phyloP scores from a whole-genome alignment of 495 filamentous ascomycete species.

The Penicillium argentinense region DNA sequence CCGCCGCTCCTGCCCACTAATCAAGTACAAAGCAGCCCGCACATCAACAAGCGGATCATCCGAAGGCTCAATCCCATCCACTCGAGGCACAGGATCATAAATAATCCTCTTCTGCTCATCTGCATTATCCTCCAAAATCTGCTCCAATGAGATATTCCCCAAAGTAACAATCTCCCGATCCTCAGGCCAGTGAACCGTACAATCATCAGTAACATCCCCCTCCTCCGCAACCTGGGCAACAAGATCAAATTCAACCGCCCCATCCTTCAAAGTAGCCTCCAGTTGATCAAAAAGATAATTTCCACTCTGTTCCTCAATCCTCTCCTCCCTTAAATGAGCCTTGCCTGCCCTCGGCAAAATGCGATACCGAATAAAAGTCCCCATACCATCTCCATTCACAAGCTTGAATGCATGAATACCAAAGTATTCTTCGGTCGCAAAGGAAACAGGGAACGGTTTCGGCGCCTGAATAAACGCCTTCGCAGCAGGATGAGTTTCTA shows the following conservation, averaged over 20 bases:
- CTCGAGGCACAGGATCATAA: neutral
- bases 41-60: conserved; percentile 3
- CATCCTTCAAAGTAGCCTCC: neutral
- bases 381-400: neutral
- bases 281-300: neutral
- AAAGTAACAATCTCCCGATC: neutral
- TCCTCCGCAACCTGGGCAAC: neutral
- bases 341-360: neutral
- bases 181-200: neutral
- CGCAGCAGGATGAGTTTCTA: neutral
- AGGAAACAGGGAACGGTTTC: neutral
- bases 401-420: neutral
- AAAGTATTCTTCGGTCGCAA: neutral
- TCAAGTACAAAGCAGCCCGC: neutral
- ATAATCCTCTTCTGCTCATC: neutral
- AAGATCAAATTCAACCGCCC: neutral
- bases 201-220: neutral
- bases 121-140: neutral
- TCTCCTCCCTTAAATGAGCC: neutral
- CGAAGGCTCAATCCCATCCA: neutral
- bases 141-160: neutral
- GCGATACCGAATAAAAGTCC: neutral
- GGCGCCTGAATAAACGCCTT: neutral
- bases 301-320: neutral
- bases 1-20: neutral